phyloP scores from a whole-genome alignment of 2,329 filamentous ascomycete genomes.

The Lachnellula cervina region DNA sequence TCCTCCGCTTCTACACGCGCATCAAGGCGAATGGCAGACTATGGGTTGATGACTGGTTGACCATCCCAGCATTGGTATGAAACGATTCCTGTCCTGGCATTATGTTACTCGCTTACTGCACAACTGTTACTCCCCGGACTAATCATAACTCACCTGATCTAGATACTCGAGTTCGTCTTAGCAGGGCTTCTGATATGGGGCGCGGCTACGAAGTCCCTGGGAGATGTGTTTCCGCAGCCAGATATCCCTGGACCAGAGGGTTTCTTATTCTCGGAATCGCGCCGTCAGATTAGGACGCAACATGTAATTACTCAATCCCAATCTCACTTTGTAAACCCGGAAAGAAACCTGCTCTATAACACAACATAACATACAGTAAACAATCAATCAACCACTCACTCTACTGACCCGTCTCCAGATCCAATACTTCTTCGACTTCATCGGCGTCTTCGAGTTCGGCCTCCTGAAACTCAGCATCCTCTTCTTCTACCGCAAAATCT shows the following conservation, averaged over 20 bases:
- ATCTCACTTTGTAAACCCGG: no score
- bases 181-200: conserved; percentile 2
- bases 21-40: not conserved
- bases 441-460: not conserved
- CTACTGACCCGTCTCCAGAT: not conserved
- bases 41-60: conserved; percentile 1
- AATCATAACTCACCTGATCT: not conserved
- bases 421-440: conserved; percentile 1
- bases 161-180: not conserved
- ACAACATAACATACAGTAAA: no score
- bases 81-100: not conserved
- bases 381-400: not conserved
- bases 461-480: conserved; percentile 1
- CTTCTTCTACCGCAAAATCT: conserved; percentile 1
- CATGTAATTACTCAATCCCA: no score
- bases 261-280: not conserved
- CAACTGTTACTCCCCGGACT: no score
- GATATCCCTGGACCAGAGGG: not conserved
- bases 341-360: no score
- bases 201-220: not conserved
- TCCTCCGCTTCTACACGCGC: not conserved
- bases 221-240: not conserved
- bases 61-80: not conserved
- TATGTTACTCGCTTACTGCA: not conserved
- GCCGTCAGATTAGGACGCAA: no score